Conservation (phyloP, 164 flowering plant genomes). For the Macadamia integrifolia region DNA sequence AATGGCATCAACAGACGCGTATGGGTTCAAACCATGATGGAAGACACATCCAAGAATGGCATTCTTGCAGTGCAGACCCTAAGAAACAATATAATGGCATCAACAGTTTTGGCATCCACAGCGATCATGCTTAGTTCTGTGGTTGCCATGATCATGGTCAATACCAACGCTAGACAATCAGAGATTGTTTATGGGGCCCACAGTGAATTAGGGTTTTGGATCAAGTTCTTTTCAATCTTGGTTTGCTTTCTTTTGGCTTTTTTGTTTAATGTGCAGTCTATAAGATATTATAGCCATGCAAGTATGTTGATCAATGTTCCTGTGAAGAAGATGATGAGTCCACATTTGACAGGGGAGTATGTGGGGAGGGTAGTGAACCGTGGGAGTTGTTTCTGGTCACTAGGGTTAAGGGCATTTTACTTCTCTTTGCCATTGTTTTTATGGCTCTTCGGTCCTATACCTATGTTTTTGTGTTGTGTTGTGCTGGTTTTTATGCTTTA, state of each 20-base stretch:
- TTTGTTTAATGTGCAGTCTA: slow-evolving; percentile 57
- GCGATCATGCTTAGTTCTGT: too few species aligned
- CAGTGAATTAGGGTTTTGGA: slow-evolving; percentile 33
- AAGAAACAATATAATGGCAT: too few species aligned
- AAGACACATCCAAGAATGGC: too few species aligned
- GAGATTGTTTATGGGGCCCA: slow-evolving; percentile 27
- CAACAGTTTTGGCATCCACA: too few species aligned
- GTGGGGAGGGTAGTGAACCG: slow-evolving; percentile 39
- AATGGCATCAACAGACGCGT: too few species aligned
- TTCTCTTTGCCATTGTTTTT: slow-evolving; percentile 59
- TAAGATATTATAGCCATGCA: slow-evolving; percentile 66
- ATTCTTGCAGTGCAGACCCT: too few species aligned
- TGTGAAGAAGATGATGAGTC: slow-evolving; percentile 26
- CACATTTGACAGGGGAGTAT: slow-evolving; percentile 29
- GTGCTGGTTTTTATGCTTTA: slow-evolving; percentile 38
- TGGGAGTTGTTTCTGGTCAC: slow-evolving; percentile 30
- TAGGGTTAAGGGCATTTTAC: slow-evolving; percentile 48
- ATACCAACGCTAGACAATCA: background rate
- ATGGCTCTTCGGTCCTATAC: slow-evolving; percentile 75
- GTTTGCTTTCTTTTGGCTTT: slow-evolving; percentile 56
- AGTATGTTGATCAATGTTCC: slow-evolving; percentile 68
- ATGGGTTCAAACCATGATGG: too few species aligned
- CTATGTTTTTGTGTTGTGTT: slow-evolving; percentile 46
- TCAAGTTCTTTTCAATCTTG: slow-evolving; percentile 51
- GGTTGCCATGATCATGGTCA: too few species aligned